phyloP scores from a whole-genome alignment of 2,329 filamentous ascomycete genomes.

The Colletotrichum karsti region DNA sequence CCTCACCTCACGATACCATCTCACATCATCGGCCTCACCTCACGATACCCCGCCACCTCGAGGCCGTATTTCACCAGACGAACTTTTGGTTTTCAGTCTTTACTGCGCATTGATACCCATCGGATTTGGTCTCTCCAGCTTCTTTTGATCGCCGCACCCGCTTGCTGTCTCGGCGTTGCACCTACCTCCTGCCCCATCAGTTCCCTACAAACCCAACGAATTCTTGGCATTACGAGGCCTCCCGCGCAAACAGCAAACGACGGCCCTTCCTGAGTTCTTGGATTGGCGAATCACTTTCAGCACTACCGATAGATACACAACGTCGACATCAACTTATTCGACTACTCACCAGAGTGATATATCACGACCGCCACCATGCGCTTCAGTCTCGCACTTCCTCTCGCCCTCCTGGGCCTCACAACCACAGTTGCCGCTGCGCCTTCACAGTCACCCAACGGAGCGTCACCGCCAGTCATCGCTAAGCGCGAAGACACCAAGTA shows the following conservation, averaged over 20 bases:
- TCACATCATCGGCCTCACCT: neutral
- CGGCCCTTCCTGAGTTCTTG: neutral
- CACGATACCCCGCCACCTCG: neutral
- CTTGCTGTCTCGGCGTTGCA: neutral
- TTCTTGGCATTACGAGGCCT: slow-evolving; percentile 9
- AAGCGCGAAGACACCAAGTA: slow-evolving; percentile 56
- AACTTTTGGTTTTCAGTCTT: neutral
- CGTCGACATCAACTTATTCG: neutral
- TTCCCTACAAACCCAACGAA: no score
- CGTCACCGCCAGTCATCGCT: neutral
- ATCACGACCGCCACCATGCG: slow-evolving; percentile 8
- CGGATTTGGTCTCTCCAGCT: neutral
- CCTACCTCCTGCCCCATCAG: neutral
- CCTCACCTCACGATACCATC: neutral
- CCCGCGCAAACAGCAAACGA: neutral
- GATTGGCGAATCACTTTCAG: neutral
- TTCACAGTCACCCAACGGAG: neutral
- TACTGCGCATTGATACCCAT: slow-evolving; percentile 1
- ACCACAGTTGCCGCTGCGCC: slow-evolving; percentile 11
- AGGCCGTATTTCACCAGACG: neutral
- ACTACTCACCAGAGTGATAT: neutral
- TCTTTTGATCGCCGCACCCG: neutral
- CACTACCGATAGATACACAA: neutral
- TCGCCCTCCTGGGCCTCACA: slow-evolving; percentile 14
- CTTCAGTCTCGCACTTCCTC: slow-evolving; percentile 3